Conservation (phyloP, 768 basidiomycete genomes). For the Rhodosporidiobolus sp. region DNA sequence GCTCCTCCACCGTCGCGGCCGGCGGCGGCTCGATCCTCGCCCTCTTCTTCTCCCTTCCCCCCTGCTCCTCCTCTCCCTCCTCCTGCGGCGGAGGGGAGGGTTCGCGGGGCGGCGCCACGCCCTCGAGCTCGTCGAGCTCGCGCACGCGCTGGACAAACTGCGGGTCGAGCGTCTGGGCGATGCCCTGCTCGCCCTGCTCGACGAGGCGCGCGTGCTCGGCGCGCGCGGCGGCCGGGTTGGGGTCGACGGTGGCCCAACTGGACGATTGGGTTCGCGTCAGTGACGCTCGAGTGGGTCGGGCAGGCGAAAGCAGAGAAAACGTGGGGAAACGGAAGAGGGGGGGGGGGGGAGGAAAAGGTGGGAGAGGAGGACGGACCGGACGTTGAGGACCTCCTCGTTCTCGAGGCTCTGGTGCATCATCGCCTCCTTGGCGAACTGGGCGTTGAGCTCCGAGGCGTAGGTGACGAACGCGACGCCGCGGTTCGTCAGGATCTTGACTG, state of each 20-base stretch:
- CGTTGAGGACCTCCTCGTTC: constrained; percentile 95
- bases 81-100: constrained; percentile 37
- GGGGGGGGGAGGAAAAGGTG: neutral
- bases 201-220: constrained; percentile 79
- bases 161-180: constrained; percentile 75
- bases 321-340: neutral
- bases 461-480: constrained; percentile 97
- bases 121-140: constrained; percentile 76
- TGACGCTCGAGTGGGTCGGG: neutral
- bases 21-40: constrained; percentile 45
- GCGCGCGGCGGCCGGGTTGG: constrained; percentile 85
- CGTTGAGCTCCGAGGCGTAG: constrained; percentile 76
- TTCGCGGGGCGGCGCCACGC: constrained; percentile 26
- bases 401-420: constrained; percentile 99
- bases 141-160: constrained; percentile 84
- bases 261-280: no score
- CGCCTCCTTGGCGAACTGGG: constrained; percentile 95
- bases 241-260: constrained; percentile 97
- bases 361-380: constrained; percentile 56
- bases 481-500: constrained; percentile 86
- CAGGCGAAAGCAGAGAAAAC: neutral
- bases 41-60: constrained; percentile 45
- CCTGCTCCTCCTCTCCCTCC: constrained; percentile 44
- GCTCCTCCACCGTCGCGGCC: constrained; percentile 13
- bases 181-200: constrained; percentile 79